Percentiles rank a stretch among this genome's conserved stretches.
Conservation (phyloP, 441 rosid species). For the Arabidopsis lyrata region DNA sequence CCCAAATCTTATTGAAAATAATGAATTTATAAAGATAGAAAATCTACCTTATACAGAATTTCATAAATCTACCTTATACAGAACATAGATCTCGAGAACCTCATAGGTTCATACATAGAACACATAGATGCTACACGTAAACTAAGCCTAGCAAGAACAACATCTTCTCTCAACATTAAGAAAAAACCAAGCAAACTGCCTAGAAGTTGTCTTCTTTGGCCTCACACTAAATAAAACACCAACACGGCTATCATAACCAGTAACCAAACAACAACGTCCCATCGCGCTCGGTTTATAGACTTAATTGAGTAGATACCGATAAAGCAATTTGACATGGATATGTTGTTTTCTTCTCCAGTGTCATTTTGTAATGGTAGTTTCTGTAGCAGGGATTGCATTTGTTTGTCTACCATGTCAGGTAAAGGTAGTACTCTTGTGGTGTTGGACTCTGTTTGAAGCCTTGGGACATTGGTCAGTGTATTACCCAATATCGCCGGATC, state of each 20-base stretch:
- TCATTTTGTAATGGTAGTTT: conserved; percentile 24
- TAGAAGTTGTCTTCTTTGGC: conserved; percentile 1
- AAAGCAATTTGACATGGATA: conserved; percentile 41
- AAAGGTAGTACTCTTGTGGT: conserved; percentile 31
- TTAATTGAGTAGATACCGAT: conserved; percentile 41
- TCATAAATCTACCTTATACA: not conserved
- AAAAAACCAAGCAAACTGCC: conserved; percentile 16
- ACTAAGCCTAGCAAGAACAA: conserved; percentile 27
- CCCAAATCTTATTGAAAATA: no score
- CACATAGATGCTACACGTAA: not conserved
- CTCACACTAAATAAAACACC: conserved; percentile 25
- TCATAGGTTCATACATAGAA: not conserved
- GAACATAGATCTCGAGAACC: not conserved
- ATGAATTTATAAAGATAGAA: not conserved
- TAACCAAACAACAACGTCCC: conserved; percentile 26
- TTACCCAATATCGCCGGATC: conserved; percentile 33
- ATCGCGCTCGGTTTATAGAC: conserved; percentile 34
- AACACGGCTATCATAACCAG: conserved; percentile 25
- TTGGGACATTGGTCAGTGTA: conserved; percentile 30
- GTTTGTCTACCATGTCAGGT: conserved; percentile 40
- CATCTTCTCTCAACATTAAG: conserved; percentile 16
- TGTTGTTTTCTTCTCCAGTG: conserved; percentile 32
- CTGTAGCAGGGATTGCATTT: conserved; percentile 31
- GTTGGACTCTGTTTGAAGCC: conserved; percentile 35
- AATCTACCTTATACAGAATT: not conserved